Conservation (phyloP, 116 monocot species). For the Phalaenopsis hybrid region DNA sequence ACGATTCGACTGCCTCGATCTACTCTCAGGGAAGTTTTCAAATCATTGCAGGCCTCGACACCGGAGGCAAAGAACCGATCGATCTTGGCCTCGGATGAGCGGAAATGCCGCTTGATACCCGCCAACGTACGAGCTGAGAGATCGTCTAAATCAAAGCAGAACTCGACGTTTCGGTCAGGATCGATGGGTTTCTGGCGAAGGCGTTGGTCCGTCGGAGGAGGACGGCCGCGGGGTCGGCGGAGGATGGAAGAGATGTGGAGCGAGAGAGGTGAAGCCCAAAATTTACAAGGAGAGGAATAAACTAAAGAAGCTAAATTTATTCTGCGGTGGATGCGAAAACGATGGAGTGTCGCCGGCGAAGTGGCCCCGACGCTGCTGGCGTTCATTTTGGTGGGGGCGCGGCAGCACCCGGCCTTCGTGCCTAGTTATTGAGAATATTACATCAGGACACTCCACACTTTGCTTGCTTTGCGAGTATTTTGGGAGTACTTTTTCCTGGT, state of each 20-base stretch:
- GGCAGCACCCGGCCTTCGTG: no score
- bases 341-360: not conserved
- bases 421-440: no score
- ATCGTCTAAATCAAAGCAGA: slow-evolving; percentile 29
- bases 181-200: not conserved
- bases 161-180: slow-evolving; percentile 4
- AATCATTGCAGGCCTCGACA: slow-evolving; percentile 55
- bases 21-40: slow-evolving; percentile 41
- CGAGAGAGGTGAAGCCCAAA: slow-evolving; percentile 9
- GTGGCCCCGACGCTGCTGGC: not conserved
- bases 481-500: no score
- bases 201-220: not conserved
- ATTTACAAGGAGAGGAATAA: not conserved
- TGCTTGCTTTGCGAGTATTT: no score
- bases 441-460: no score
- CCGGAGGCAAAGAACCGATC: slow-evolving; percentile 40
- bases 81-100: slow-evolving; percentile 18
- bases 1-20: slow-evolving; percentile 35
- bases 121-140: slow-evolving; percentile 14
- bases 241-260: slow-evolving; percentile 15
- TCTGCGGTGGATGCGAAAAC: not conserved
- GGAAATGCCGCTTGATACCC: slow-evolving; percentile 15
- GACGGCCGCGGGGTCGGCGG: slow-evolving; percentile 9
- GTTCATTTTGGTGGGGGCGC: no score
- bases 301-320: not conserved